phyloP scores from a whole-genome alignment of 1,139 yeast genomes.

The Suhomyces bokatorum region DNA sequence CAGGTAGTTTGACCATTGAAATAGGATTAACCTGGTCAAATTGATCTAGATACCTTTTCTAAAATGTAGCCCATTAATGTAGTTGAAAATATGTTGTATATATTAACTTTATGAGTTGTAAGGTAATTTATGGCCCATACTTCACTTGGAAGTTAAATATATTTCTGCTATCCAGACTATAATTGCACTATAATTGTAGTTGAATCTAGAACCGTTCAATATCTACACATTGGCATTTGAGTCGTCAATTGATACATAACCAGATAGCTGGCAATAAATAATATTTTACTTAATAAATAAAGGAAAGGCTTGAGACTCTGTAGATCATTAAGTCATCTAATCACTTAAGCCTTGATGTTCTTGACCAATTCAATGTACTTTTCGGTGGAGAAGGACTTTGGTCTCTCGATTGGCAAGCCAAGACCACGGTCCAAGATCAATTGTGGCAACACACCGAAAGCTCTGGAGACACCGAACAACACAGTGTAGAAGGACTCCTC shows the following conservation, averaged over 20 bases:
- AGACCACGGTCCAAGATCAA: slow-evolving; percentile 94
- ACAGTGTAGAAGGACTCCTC: slow-evolving; percentile 98
- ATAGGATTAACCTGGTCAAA: no score
- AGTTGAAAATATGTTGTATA: no score
- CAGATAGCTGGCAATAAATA: slow-evolving; percentile 13
- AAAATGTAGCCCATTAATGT: no score
- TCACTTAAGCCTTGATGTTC: slow-evolving; percentile 36
- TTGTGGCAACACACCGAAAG: slow-evolving; percentile 96
- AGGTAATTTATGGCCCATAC: no score
- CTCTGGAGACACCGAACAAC: slow-evolving; percentile 96
- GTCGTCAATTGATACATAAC: slow-evolving; percentile 15
- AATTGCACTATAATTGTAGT: no score
- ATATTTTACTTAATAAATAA: slow-evolving; percentile 16
- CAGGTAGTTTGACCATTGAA: no score
- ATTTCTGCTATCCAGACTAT: no score
- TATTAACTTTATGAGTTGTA: no score
- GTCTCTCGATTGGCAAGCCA: slow-evolving; percentile 96
- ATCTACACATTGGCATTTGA: background rate
- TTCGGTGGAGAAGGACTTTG: slow-evolving; percentile 87
- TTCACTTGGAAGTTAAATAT: no score
- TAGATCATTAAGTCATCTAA: slow-evolving; percentile 2
- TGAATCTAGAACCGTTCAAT: no score
- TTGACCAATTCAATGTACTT: slow-evolving; percentile 64
- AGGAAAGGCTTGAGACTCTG: slow-evolving; percentile 12
- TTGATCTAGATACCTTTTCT: no score